Evolutionary conservation across 73 alveolate genomes (phyloP).

Genomic region (Blepharisma japonicum): DNA sequence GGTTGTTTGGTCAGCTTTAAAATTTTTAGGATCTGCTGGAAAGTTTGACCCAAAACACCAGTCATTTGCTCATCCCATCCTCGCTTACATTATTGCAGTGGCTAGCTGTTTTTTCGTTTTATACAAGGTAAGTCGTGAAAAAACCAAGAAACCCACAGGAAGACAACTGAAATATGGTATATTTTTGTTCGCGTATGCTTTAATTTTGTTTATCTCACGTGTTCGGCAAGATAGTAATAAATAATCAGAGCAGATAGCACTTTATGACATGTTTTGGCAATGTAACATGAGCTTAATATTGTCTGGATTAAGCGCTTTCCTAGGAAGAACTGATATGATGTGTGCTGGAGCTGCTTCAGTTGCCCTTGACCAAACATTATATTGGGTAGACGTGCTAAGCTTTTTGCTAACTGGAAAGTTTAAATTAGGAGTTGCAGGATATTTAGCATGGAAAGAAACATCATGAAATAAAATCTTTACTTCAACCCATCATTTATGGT

Average conservation of each 20-base stretch:
- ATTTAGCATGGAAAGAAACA: constrained; percentile 28
- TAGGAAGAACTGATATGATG: constrained; percentile 1
- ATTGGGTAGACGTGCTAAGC: constrained; percentile 14
- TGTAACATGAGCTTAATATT: constrained; percentile 12
- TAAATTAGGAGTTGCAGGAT: constrained; percentile 23
- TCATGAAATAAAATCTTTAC: constrained; percentile 9
- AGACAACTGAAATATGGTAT: background rate
- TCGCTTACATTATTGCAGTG: background rate
- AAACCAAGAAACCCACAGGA: background rate
- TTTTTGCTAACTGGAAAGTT: constrained; percentile 22
- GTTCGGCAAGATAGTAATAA: background rate
- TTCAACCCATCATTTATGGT: constrained; percentile 32
- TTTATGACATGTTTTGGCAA: constrained; percentile 30
- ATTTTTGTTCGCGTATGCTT: background rate
- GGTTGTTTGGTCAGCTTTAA: too few relatives aligned
- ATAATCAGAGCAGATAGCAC: constrained; percentile 4
- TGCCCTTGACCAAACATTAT: constrained; percentile 26
- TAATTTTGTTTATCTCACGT: background rate
- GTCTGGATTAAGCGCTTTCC: background rate
- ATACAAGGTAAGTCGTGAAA: background rate
- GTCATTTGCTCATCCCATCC: background rate
- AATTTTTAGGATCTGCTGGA: too few relatives aligned
- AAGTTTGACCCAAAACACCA: constrained; percentile 14
- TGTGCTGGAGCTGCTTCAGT: constrained; percentile 6
- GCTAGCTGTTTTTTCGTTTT: background rate